Evolutionary conservation across 495 filamentous ascomycete species (phyloP).

Genomic region (Aspergillus carlsbadensis): DNA sequence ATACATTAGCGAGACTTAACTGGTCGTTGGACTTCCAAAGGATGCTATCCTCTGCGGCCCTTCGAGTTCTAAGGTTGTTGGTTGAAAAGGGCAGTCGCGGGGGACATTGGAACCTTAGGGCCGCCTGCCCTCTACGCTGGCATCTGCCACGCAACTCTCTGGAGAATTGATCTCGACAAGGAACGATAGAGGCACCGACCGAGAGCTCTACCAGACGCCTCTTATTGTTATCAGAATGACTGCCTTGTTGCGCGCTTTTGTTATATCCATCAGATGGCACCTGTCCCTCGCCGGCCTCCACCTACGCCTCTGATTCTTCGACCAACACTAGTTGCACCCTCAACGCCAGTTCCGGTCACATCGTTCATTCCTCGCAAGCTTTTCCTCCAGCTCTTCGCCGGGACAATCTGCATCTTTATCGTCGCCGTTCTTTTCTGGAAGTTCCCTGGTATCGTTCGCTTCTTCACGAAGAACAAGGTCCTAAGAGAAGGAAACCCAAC

Average conservation of each 20-base stretch:
- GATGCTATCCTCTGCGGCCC: too few species aligned
- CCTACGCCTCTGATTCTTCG: constrained; percentile 28
- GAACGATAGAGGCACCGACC: neutral
- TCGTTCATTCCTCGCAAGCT: constrained; percentile 29
- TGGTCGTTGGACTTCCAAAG: too few species aligned
- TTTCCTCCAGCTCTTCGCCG: constrained; percentile 37
- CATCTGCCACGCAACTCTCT: neutral
- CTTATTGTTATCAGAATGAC: constrained; percentile 28
- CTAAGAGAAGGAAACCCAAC: constrained; percentile 30
- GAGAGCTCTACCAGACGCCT: neutral
- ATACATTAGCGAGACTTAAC: too few species aligned
- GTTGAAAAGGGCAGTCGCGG: too few species aligned
- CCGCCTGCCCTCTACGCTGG: constrained; percentile 10
- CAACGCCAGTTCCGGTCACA: constrained; percentile 15
- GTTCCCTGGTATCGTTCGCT: constrained; percentile 35
- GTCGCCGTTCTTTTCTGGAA: constrained; percentile 44
- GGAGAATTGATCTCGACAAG: neutral
- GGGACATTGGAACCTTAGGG: too few species aligned
- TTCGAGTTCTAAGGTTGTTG: too few species aligned
- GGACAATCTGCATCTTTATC: constrained; percentile 40
- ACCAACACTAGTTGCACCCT: constrained; percentile 17
- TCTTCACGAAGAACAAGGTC: constrained; percentile 34
- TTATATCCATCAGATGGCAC: constrained; percentile 30
- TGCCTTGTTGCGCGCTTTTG: constrained; percentile 6
- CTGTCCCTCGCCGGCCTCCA: constrained; percentile 30